Base-by-base conservation (phyloP, 495 filamentous ascomycete genomes). In the Neurospora discreta region DNA sequence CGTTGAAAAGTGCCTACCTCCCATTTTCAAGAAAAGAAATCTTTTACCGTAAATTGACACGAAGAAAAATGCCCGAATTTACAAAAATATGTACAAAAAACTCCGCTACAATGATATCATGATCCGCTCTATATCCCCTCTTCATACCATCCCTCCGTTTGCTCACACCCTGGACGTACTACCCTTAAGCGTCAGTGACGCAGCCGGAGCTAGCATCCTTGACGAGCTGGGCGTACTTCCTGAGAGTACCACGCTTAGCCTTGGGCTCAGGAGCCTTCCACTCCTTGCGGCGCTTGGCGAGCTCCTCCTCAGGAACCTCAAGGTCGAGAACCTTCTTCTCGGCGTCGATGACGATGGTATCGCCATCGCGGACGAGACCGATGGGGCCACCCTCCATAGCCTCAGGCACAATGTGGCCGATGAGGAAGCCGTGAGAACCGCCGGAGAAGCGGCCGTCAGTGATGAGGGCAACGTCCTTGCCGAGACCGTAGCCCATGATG, bases 401-500 rank as follows among this genome's bases (percentile, higher is more conserved):
- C 79, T 92, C 90, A 20, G 90, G 90, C 26, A 90, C 89, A 73
- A 92, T 87, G 76, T 92, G 90, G 13, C 91, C 91, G 76, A 93
- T 93, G 73, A 93, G 78, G 85, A 93, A 93, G 6, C 91, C 91
- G 83, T 93, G 91, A 74, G 85, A 88, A 69, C 92, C 92, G 65
- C 92, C 92, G 33, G 87, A 89, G 85, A 93, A 93, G 16, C 91
- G 85, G 16, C 91, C 91, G 77, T 93, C 91, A 1, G 91, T 95
- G 71, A 95, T 87, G 39, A 95, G 84, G 8, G 92, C 92, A 4
- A 94, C 90, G 75, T 95, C 92, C 73, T 94, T 84, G 39, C 92
- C 92, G 15, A 95, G 89, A 3, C 92, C 92, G 40, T 91, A 90
- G 70, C 92, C 92, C 92, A 95, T 95, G 81, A 95, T 93, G 30